phyloP scores from a whole-genome alignment of 768 basidiomycete genomes.

The Hemileccinum impolitum region DNA sequence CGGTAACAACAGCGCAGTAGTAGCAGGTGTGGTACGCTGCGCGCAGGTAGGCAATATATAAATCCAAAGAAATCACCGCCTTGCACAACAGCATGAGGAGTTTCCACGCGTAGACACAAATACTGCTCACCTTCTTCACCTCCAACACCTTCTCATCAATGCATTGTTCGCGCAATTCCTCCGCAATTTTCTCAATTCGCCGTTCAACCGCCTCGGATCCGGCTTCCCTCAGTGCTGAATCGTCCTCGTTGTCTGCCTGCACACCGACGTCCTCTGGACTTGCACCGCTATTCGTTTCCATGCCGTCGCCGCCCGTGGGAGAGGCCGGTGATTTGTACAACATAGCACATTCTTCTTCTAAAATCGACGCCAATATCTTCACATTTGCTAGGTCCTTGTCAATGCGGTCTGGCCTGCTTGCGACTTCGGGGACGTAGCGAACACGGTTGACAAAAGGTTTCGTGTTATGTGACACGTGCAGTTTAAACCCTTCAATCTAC shows the following conservation, averaged over 20 bases:
- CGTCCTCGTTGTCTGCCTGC: constrained; percentile 38
- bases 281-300: constrained; percentile 29
- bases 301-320: constrained; percentile 16
- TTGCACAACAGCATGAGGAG: constrained; percentile 33
- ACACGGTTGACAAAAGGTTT: constrained; percentile 76
- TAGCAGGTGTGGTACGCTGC: constrained; percentile 94
- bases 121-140: constrained; percentile 61
- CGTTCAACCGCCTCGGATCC: constrained; percentile 82
- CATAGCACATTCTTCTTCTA: constrained; percentile 67
- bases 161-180: constrained; percentile 65
- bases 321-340: constrained; percentile 41
- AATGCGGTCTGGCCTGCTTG: constrained; percentile 76
- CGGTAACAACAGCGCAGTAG: constrained; percentile 91
- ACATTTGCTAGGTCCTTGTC: constrained; percentile 77
- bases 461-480: constrained; percentile 81
- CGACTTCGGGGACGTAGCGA: constrained; percentile 78
- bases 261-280: constrained; percentile 30
- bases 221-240: constrained; percentile 55
- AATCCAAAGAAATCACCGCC: constrained; percentile 82
- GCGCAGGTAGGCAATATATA: constrained; percentile 91
- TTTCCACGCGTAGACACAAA: constrained; percentile 12
- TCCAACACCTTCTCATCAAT: constrained; percentile 65
- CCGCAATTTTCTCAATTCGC: constrained; percentile 73
- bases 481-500: constrained; percentile 92
- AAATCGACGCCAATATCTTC: constrained; percentile 62